These are phyloP conservation scores for Rhododendron simsii DNA, from an alignment of 148 eudicot species.

Conservation along the genomic window DNA sequence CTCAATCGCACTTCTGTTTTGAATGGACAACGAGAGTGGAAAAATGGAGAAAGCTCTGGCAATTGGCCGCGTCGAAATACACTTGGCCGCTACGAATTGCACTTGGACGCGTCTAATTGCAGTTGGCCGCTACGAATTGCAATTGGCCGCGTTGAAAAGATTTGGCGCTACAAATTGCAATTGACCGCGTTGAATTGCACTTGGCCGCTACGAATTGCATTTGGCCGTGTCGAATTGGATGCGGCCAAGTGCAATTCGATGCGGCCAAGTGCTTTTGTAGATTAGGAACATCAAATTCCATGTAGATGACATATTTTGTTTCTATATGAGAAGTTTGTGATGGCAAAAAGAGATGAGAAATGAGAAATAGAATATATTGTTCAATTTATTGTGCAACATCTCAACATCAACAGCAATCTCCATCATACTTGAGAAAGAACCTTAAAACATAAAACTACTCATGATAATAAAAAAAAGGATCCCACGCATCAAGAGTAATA, in stretches of 20 bases:
- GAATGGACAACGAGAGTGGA: not conserved
- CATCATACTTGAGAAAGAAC: not conserved
- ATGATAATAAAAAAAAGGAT: no score
- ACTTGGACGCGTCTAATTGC: no score
- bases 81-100: no score
- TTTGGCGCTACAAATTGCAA: no score
- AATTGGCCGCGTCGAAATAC: no score
- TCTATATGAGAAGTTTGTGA: not conserved
- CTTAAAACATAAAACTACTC: not conserved
- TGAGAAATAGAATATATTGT: not conserved
- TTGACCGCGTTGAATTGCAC: no score
- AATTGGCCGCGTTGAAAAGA: no score
- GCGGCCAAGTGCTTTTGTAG: not conserved
- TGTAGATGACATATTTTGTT: not conserved
- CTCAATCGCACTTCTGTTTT: constrained; percentile 22
- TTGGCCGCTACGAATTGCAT: no score
- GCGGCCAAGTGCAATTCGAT: no score
- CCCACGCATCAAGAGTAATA: no score
- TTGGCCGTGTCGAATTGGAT: no score
- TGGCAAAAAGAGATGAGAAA: not conserved
- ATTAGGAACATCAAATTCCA: not conserved
- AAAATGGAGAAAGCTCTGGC: not conserved
- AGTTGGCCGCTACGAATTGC: no score
- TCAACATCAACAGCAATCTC: not conserved
- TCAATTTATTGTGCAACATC: not conserved